Percentiles rank a stretch among this genome's conserved stretches.
Evolutionary conservation across 345 rosid species (phyloP).

Genomic region (Trapa bicornis): DNA sequence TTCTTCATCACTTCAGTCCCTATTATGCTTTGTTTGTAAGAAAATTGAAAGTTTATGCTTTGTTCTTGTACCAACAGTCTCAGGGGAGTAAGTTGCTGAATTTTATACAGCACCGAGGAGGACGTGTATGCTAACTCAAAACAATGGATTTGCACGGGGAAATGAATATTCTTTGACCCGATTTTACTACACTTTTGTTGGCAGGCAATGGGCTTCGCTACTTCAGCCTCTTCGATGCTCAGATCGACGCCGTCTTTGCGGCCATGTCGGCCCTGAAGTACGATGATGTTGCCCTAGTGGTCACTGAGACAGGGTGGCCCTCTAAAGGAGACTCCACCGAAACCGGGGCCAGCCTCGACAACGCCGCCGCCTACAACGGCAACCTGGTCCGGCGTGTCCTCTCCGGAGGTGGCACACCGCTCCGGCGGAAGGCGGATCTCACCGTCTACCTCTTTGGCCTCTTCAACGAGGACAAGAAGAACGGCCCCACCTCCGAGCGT

Average conservation of each 20-base stretch:
- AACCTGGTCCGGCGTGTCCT: conserved; percentile 68
- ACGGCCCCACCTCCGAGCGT: conserved; percentile 77
- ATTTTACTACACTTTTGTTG: neutral
- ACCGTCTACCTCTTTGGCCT: conserved; percentile 86
- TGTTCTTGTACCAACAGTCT: no score
- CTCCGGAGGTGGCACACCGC: conserved; percentile 81
- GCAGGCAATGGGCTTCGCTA: conserved; percentile 58
- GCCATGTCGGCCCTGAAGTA: conserved; percentile 72
- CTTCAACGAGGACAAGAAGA: conserved; percentile 73
- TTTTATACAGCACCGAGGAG: no score
- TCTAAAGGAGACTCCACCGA: conserved; percentile 77
- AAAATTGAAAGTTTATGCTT: no score
- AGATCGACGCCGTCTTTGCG: conserved; percentile 90
- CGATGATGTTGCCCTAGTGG: conserved; percentile 52
- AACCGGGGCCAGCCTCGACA: conserved; percentile 48
- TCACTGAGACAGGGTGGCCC: conserved; percentile 97
- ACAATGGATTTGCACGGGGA: neutral
- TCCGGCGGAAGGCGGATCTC: conserved; percentile 66
- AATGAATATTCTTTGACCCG: neutral
- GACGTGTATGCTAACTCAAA: no score
- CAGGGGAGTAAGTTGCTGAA: no score
- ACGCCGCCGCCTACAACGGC: conserved; percentile 88
- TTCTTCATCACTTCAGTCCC: no score
- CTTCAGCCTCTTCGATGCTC: conserved; percentile 86
- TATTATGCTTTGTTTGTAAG: no score